Conservation (phyloP, 1,139 yeast species). For the Pichia sp. region DNA sequence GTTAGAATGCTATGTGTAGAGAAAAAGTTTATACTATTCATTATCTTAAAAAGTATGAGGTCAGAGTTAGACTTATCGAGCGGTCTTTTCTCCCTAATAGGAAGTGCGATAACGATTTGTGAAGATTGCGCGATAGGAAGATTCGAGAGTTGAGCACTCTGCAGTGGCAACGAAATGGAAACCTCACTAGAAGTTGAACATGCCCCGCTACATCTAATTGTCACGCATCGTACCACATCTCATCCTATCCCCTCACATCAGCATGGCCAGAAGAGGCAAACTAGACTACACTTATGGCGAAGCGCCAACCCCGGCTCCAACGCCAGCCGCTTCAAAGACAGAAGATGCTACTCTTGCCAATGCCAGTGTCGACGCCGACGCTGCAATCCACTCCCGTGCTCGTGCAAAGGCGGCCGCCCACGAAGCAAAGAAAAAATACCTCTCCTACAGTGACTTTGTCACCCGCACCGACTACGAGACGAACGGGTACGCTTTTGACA, state of each 20-base stretch:
- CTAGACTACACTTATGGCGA: neutral
- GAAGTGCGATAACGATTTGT: neutral
- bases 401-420: neutral
- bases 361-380: neutral
- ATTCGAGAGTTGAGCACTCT: too few species aligned
- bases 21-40: too few species aligned
- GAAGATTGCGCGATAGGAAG: too few species aligned
- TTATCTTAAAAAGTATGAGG: too few species aligned
- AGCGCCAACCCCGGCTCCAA: neutral
- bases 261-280: neutral
- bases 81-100: neutral
- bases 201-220: too few species aligned
- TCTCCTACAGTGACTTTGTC: slow-evolving; percentile 11
- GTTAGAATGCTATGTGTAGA: neutral
- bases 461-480: slow-evolving; percentile 9
- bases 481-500: slow-evolving; percentile 2
- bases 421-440: slow-evolving; percentile 1
- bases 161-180: too few species aligned
- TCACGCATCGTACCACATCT: too few species aligned
- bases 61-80: too few species aligned
- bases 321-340: neutral
- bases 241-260: neutral
- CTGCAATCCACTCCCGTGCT: slow-evolving; percentile 1
- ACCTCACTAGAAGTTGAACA: too few species aligned
- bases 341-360: too few species aligned